phyloP scores from a whole-genome alignment of 2,329 filamentous ascomycete genomes.

The Aspergillus clavatus region DNA sequence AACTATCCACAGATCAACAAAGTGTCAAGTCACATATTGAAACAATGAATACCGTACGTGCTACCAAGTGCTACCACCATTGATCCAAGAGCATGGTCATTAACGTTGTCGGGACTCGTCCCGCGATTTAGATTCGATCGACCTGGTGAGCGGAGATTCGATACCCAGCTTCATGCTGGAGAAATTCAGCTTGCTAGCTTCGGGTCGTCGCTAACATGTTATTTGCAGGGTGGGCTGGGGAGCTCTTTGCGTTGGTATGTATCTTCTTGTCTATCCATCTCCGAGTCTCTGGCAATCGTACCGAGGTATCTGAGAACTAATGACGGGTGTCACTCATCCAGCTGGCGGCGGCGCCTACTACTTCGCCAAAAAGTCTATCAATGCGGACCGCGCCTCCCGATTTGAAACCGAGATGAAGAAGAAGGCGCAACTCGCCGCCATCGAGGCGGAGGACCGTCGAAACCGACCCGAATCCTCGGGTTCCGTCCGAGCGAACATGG shows the following conservation, averaged over 20 bases:
- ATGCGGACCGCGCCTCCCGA: conserved; percentile 73
- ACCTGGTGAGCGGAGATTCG: conserved; percentile 48
- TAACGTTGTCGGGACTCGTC: not conserved
- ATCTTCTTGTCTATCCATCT: not conserved
- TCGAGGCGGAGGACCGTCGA: conserved; percentile 32
- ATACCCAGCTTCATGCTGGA: conserved; percentile 4
- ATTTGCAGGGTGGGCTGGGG: conserved; percentile 79
- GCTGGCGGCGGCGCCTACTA: conserved; percentile 90
- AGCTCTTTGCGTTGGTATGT: conserved; percentile 73
- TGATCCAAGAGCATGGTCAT: not conserved
- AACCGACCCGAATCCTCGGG: conserved; percentile 25
- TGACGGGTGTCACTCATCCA: conserved; percentile 31
- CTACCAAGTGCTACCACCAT: not conserved
- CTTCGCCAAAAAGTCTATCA: conserved; percentile 93
- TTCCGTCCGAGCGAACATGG: conserved; percentile 33
- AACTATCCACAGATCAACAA: not conserved
- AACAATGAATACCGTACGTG: conserved; percentile 51
- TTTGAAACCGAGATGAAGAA: conserved; percentile 66
- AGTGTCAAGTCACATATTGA: conserved; percentile 8
- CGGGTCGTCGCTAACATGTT: not conserved
- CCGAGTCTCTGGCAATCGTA: not conserved
- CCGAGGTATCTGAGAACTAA: not conserved
- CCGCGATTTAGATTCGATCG: conserved; percentile 48
- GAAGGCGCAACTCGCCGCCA: conserved; percentile 34
- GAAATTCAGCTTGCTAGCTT: conserved; percentile 6